phyloP scores from a whole-genome alignment of 257 asterid species.

The Solanum dulcamara region DNA sequence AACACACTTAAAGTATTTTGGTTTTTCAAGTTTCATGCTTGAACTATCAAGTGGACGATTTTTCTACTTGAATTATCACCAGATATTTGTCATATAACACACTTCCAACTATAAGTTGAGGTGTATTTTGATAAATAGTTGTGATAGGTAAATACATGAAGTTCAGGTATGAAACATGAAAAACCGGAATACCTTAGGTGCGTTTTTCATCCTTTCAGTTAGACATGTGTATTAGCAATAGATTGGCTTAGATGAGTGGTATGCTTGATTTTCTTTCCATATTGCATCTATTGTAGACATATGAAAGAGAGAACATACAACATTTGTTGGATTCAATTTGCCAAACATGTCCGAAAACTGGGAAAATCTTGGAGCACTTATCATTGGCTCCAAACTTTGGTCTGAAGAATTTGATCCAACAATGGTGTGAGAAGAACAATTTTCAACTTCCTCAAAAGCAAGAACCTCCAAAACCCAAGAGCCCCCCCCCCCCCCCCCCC shows the following conservation, averaged over 20 bases:
- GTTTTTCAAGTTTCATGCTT: not conserved
- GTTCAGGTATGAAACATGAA: not conserved
- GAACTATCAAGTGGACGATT: not conserved
- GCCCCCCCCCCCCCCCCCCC: no score
- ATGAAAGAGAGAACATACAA: constrained; percentile 76
- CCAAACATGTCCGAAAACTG: constrained; percentile 65
- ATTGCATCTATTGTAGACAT: constrained; percentile 34
- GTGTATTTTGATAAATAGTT: not conserved
- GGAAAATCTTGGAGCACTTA: constrained; percentile 40
- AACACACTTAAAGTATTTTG: not conserved
- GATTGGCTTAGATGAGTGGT: not conserved
- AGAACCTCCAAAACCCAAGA: not conserved
- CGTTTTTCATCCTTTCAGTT: not conserved
- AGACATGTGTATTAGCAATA: no score
- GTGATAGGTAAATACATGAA: not conserved
- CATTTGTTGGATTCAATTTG: constrained; percentile 55
- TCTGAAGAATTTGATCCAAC: constrained; percentile 49
- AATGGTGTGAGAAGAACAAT: constrained; percentile 70
- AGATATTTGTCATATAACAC: not conserved
- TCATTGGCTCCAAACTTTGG: constrained; percentile 54
- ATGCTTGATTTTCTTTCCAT: not conserved
- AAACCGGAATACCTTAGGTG: not conserved
- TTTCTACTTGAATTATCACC: not conserved
- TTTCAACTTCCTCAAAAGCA: constrained; percentile 31
- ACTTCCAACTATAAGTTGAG: not conserved